Evolutionary conservation across 2,329 filamentous ascomycete species (phyloP), one percentile per base, ranked within the genome.

Genomic region (Clonostachys chloroleuca): DNA sequence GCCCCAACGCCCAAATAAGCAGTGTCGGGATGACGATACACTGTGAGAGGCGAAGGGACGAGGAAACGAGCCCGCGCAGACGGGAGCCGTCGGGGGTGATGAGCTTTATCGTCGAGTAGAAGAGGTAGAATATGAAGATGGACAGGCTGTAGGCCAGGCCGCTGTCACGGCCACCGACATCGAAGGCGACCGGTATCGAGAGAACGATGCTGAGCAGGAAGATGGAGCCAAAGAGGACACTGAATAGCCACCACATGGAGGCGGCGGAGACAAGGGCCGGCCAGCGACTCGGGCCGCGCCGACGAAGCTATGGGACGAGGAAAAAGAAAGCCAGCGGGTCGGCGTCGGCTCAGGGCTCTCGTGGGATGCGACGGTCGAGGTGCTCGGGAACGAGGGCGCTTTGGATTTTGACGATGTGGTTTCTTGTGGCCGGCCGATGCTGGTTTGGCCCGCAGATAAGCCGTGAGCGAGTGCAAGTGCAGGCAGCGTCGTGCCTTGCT

Each of bases 121-220:
- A 69, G 65, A 96, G 86, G 74, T 97, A 97, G 76, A 95, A 97
- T 59, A 80, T 77, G 57, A 92, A 92, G 47, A 97, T 81, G 43
- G 88, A 83, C 46, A 97, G 80, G 63, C 91, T 96, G 74, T 95
- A 97, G 52, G 91, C 92, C 61, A 99, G 78, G 50, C 94, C 94
- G 62, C 91, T 95, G 59, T 94, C 92, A 60, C 90, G 86, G 52
- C 94, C 94, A 64, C 94, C 94, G 61, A 97, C 92, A 81, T 99
- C 94, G 74, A 97, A 97, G 60, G 92, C 89, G 64, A 99, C 85
- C 52, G 94, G 94, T 64, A 99, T 94, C 52, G 91, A 96, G 64
- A 97, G 87, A 63, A 97, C 84, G 67, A 96, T 91, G 70, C 88
- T 88, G 69, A 92, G 80, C 59, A 97, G 84, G 72, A 96, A 97